These are phyloP conservation scores for Phytophthora capsici DNA, from an alignment of 352 stramenopile species.

Conservation along the genomic window DNA sequence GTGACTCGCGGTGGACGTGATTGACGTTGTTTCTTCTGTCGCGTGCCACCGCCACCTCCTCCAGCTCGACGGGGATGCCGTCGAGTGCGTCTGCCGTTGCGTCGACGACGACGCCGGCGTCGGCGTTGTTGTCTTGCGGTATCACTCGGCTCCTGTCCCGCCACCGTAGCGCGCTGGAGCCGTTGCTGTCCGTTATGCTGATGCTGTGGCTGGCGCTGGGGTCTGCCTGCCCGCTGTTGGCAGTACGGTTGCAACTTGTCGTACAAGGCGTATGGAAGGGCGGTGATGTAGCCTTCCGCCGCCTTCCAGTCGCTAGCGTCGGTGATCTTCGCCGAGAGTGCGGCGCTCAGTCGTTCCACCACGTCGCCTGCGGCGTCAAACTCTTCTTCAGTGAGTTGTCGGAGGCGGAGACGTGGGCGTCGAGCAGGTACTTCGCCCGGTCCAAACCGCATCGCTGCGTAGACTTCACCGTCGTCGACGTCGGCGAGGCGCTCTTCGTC, in stretches of 20 bases:
- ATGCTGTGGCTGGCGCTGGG: neutral
- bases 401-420: slow-evolving; percentile 9
- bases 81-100: no score
- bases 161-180: no score
- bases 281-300: slow-evolving; percentile 14
- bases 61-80: no score
- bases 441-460: slow-evolving; percentile 6
- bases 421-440: neutral
- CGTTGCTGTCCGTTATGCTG: no score
- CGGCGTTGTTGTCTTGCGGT: no score
- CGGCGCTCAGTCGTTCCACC: neutral
- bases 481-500: neutral
- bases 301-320: slow-evolving; percentile 18
- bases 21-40: neutral
- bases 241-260: slow-evolving; percentile 9
- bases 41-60: neutral
- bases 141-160: no score
- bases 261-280: slow-evolving; percentile 8
- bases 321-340: slow-evolving; percentile 14
- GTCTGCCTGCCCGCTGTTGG: no score
- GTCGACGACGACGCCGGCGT: no score
- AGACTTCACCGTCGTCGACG: slow-evolving; percentile 20
- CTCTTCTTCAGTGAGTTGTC: slow-evolving; percentile 1
- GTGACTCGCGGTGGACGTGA: slow-evolving; percentile 4
- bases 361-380: neutral